These are phyloP conservation scores for Astrothelium subdiscretum DNA, from an alignment of 495 filamentous ascomycete genomes.

Conservation along the genomic window DNA sequence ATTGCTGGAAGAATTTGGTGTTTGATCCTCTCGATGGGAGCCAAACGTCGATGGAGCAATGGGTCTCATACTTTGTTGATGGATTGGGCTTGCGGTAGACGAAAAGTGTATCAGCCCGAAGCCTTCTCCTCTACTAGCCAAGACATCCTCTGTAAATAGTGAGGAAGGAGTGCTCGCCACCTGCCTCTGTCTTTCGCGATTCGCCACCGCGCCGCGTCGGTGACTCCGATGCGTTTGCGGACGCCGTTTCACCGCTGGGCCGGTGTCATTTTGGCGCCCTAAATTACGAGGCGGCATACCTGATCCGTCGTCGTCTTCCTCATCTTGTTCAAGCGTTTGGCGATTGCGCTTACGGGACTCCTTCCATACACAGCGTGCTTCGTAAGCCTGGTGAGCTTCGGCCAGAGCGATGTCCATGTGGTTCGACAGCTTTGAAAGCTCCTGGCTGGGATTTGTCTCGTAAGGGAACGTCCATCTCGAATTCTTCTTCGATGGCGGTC, in stretches of 20 bases:
- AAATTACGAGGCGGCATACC: not conserved
- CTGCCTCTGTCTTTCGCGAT: not conserved
- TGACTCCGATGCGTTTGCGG: not conserved
- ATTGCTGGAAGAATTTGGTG: not conserved
- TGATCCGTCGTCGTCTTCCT: slow-evolving; percentile 20
- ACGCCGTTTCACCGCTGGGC: not conserved
- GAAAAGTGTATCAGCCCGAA: not conserved
- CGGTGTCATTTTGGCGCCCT: not conserved
- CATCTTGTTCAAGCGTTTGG: slow-evolving; percentile 4
- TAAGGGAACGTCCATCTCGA: not conserved
- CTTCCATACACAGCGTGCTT: not conserved
- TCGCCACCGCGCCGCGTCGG: not conserved
- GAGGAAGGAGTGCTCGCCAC: not conserved
- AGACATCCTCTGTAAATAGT: not conserved
- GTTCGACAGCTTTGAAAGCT: not conserved
- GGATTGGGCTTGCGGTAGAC: not conserved
- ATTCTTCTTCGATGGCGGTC: not conserved
- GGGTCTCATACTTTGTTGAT: not conserved
- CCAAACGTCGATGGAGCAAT: not conserved
- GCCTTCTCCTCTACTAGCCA: not conserved
- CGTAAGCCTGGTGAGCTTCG: not conserved
- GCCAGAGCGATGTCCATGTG: not conserved
- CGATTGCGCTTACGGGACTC: not conserved
- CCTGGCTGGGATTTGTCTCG: not conserved
- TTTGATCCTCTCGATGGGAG: not conserved